Conservation (phyloP, 257 asterid species). For the Henckelia pumila region DNA sequence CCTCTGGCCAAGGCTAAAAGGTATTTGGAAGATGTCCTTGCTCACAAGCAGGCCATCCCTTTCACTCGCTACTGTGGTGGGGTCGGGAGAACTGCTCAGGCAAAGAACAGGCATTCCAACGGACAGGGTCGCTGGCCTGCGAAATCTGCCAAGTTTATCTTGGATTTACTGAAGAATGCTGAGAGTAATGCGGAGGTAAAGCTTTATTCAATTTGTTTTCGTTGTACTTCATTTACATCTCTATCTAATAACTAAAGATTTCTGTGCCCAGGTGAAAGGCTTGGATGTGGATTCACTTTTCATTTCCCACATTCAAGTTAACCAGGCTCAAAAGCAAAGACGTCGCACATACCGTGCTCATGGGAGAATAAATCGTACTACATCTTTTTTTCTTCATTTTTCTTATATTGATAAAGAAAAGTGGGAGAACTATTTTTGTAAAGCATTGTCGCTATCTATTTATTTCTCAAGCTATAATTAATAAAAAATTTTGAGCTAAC, state of each 20-base stretch:
- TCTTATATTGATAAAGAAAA: neutral
- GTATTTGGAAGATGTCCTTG: constrained; percentile 82
- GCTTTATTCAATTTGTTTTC: neutral
- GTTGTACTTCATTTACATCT: neutral
- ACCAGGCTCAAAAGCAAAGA: constrained; percentile 86
- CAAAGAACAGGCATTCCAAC: constrained; percentile 66
- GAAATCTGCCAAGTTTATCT: constrained; percentile 61
- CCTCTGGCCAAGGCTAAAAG: constrained; percentile 80
- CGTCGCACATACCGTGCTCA: constrained; percentile 87
- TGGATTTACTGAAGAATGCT: constrained; percentile 72
- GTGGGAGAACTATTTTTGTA: neutral
- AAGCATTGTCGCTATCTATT: neutral
- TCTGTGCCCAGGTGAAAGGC: constrained; percentile 63
- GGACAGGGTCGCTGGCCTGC: constrained; percentile 87
- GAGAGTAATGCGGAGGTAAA: constrained; percentile 73
- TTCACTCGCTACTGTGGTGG: constrained; percentile 83
- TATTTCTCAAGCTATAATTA: neutral
- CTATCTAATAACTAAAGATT: neutral
- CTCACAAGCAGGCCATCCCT: constrained; percentile 88
- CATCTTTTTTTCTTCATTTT: neutral
- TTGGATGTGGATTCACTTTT: constrained; percentile 87
- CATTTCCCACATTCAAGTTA: constrained; percentile 88
- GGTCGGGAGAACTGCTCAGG: constrained; percentile 77
- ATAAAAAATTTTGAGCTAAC: neutral
- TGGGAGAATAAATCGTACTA: constrained; percentile 72